Evolutionary conservation across 495 filamentous ascomycete genomes (phyloP), one percentile per base, ranked within the genome.

Genomic region (Neurospora sp.): DNA sequence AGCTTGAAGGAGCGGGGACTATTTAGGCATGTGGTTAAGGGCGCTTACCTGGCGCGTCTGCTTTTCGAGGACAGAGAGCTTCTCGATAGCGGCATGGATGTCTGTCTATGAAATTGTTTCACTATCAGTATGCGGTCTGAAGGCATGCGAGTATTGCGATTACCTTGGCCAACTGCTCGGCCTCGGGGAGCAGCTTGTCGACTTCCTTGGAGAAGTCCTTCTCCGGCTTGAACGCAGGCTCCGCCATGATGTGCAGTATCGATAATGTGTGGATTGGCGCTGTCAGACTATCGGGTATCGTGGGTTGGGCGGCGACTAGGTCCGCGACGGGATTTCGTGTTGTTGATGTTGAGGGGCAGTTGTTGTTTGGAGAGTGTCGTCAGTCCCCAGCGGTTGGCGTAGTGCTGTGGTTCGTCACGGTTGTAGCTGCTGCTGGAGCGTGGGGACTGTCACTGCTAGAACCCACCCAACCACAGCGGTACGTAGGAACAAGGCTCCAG

Each of bases 61-160:
- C 83, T 98, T 99, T 87, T 99, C 96, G 77, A 99, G 84, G 27
- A 84, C 83, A 46, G 94, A 86, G 70, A 98, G 90, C 87, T 97
- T 98, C 83, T 99, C 96, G 77, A 99, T 91, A 74, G 94, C 94
- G 40, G 87, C 89, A 80, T 91, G 89, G 73, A 94, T 85, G 83
- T 96, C 92, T 78, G 85, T 89, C 92, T 96, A 74, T 27, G 9
- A 73, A 37, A 6, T 22, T 31, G 70, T 65, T 69, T 73, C 22
- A 73, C 68, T 69, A 73, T 35, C 44, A 48, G 39, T 69, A 77
- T 71, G 3, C 48, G n/a, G 31, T 31, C 4, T 16, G 27, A 20
- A 12, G n/a, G 14, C 14, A 35, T 16, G 20, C 18, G 10, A 9
- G n/a, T 71, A n/a, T 2, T 70, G 18, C 1, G 71, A 38, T 74